Percentiles rank a stretch among this genome's conserved stretches.
Conservation (phyloP, 2,329 filamentous ascomycete genomes). For the Phoma sp. region DNA sequence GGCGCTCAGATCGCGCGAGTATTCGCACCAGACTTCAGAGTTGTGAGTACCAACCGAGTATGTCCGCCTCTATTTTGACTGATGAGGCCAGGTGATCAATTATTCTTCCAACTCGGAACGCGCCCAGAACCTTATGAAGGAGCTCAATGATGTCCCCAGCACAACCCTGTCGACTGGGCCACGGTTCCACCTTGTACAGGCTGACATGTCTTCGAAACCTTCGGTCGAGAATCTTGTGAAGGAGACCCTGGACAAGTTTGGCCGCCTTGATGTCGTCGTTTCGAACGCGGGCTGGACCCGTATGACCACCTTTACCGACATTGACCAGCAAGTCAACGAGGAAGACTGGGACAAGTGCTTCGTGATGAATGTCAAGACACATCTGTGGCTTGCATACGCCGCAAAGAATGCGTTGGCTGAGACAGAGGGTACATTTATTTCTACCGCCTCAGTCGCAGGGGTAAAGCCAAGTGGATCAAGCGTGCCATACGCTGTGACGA, state of each 20-base stretch:
- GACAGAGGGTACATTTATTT: slow-evolving; percentile 67
- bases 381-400: slow-evolving; percentile 60
- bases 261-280: slow-evolving; percentile 56
- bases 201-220: slow-evolving; percentile 52
- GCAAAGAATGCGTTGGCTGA: slow-evolving; percentile 64
- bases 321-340: slow-evolving; percentile 63
- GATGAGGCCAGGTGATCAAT: slow-evolving; percentile 51
- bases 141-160: slow-evolving; percentile 49
- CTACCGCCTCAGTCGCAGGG: slow-evolving; percentile 68
- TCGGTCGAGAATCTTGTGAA: slow-evolving; percentile 52
- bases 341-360: slow-evolving; percentile 72
- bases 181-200: slow-evolving; percentile 53
- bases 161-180: slow-evolving; percentile 37
- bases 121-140: slow-evolving; percentile 49
- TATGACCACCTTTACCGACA: slow-evolving; percentile 63
- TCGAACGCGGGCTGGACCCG: slow-evolving; percentile 67
- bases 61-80: background rate
- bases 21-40: slow-evolving; percentile 54
- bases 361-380: slow-evolving; percentile 64
- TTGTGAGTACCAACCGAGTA: slow-evolving; percentile 40
- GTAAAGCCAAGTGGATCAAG: slow-evolving; percentile 69
- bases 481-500: slow-evolving; percentile 77
- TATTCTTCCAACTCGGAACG: slow-evolving; percentile 54
- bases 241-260: slow-evolving; percentile 54
- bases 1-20: slow-evolving; percentile 56